A percentile compares a stretch with the other conserved stretches of the same genome.
Evolutionary conservation across 1,284 basidiomycete genomes (phyloP).

Genomic region (Kwoniella shivajii): DNA sequence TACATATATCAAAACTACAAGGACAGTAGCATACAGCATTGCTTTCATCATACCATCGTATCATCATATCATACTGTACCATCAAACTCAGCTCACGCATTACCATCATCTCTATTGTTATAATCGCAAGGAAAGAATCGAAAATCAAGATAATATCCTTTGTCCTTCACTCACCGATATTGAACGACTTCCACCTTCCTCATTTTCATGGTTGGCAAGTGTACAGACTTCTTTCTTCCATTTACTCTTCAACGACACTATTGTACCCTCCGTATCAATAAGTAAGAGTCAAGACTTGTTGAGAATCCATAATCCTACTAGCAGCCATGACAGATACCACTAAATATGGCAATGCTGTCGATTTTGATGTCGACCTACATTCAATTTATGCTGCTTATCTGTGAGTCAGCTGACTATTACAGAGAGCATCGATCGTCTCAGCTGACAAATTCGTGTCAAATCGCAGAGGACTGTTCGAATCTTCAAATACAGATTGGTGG

Average conservation of each 20-base stretch:
- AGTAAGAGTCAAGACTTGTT: neutral
- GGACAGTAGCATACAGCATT: neutral
- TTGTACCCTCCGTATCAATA: neutral
- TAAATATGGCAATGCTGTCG: conserved; percentile 67
- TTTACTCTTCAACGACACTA: neutral
- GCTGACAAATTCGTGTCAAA: neutral
- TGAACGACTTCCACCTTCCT: too few species aligned
- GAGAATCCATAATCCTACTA: too few species aligned
- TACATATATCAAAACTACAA: neutral
- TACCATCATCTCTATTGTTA: neutral
- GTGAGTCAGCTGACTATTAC: conserved; percentile 29
- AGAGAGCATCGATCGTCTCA: neutral
- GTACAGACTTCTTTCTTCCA: too few species aligned
- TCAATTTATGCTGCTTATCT: conserved; percentile 83
- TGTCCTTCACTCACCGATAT: too few species aligned
- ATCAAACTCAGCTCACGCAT: neutral
- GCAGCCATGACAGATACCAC: conserved; percentile 42
- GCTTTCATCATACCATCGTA: too few species aligned
- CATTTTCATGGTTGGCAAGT: too few species aligned
- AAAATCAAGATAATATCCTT: conserved; percentile 2
- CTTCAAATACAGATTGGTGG: conserved; percentile 71
- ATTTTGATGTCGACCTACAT: conserved; percentile 82
- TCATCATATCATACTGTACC: too few species aligned
- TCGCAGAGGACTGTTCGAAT: conserved; percentile 68
- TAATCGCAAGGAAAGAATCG: too few species aligned